These are phyloP conservation scores for Prosopis cineraria DNA, from an alignment of 306 rosid genomes.

Conservation along the genomic window DNA sequence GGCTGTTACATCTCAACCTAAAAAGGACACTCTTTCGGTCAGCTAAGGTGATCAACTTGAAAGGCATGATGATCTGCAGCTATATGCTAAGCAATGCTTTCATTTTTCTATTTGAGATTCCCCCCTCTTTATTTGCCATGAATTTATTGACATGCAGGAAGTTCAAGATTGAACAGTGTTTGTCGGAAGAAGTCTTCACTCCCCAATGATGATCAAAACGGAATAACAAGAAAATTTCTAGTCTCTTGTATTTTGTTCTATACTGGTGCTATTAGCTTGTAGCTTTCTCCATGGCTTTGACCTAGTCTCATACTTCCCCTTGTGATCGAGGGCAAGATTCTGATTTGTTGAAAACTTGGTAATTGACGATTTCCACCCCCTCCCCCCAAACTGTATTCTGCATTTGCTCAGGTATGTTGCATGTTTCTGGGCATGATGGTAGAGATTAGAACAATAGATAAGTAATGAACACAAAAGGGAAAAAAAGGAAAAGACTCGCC, in stretches of 20 bases:
- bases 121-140: slow-evolving; percentile 14
- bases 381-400: no score
- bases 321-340: not conserved
- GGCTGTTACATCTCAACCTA: slow-evolving; percentile 37
- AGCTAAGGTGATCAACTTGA: slow-evolving; percentile 47
- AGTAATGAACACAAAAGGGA: not conserved
- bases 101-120: not conserved
- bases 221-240: slow-evolving; percentile 30
- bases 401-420: not conserved
- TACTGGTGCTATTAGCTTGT: not conserved
- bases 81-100: slow-evolving; percentile 31
- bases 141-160: slow-evolving; percentile 27
- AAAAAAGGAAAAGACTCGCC: not conserved
- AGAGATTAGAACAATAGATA: not conserved
- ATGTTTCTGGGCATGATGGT: not conserved
- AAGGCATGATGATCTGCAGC: slow-evolving; percentile 45
- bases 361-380: no score
- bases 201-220: slow-evolving; percentile 20
- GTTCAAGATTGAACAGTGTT: slow-evolving; percentile 22
- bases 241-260: not conserved
- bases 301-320: not conserved
- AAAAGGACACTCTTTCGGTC: slow-evolving; percentile 38
- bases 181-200: slow-evolving; percentile 21
- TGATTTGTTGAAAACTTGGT: not conserved
- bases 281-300: not conserved